These are phyloP conservation scores for Globisporangium echinulatum DNA, from an alignment of 352 stramenopile genomes.

Conservation along the genomic window DNA sequence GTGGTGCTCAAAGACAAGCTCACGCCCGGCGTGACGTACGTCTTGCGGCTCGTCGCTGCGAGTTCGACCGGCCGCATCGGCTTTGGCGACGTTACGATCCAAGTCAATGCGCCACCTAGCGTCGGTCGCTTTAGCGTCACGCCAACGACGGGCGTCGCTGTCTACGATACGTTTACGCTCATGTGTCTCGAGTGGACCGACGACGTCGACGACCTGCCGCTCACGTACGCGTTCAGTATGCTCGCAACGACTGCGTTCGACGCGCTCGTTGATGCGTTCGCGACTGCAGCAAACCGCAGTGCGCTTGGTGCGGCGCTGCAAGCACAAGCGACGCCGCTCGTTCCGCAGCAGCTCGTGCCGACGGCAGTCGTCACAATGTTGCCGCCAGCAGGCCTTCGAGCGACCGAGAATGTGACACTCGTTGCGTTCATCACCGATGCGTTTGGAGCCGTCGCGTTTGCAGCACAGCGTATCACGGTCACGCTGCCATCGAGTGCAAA, in stretches of 20 bases:
- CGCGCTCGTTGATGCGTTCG: conserved; percentile 1
- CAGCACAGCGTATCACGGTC: conserved; percentile 31
- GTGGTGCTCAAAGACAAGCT: conserved; percentile 45
- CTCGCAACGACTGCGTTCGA: conserved; percentile 27
- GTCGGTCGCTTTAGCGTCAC: conserved; percentile 42
- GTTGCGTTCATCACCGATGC: conserved; percentile 51
- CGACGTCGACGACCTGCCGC: conserved; percentile 40
- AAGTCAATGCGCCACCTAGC: conserved; percentile 54
- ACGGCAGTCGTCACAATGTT: conserved; percentile 33
- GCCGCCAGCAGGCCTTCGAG: conserved; percentile 18
- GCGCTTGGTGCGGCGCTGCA: conserved; percentile 20
- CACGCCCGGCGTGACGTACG: conserved; percentile 57
- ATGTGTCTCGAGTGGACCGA: conserved; percentile 58
- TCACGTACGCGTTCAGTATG: conserved; percentile 60
- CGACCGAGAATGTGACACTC: conserved; percentile 35
- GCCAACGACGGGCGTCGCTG: conserved; percentile 38
- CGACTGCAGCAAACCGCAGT: conserved; percentile 13
- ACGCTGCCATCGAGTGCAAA: conserved; percentile 27
- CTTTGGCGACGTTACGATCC: conserved; percentile 41
- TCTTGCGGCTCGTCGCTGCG: conserved; percentile 46
- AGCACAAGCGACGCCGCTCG: conserved; percentile 27
- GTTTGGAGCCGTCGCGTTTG: conserved; percentile 30
- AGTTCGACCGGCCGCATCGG: conserved; percentile 48
- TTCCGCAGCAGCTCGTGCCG: conserved; percentile 31
- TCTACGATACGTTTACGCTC: conserved; percentile 48